Evolutionary conservation across 2,329 filamentous ascomycete genomes (phyloP).

Genomic region (Fusarium caatingaense): DNA sequence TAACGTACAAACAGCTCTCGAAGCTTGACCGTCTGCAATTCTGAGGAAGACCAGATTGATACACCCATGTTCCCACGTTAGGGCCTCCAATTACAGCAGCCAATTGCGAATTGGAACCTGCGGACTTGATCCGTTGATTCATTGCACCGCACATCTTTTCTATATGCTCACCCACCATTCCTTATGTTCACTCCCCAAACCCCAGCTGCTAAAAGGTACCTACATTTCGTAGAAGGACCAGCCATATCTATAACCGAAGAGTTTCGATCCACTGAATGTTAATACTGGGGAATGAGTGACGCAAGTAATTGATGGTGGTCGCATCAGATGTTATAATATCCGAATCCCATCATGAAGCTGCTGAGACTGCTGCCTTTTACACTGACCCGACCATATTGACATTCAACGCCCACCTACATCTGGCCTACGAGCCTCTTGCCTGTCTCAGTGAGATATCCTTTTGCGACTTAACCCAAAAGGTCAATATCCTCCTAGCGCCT

Average conservation of each 20-base stretch:
- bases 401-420: neutral
- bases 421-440: neutral
- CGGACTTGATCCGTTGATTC: slow-evolving; percentile 2
- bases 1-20: neutral
- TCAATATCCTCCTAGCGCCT: neutral
- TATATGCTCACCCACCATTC: slow-evolving; percentile 10
- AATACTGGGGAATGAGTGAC: slow-evolving; percentile 22
- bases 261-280: neutral
- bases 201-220: neutral
- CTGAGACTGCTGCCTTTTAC: neutral
- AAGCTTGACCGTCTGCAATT: neutral
- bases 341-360: neutral
- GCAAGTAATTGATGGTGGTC: slow-evolving; percentile 5
- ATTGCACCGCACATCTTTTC: neutral
- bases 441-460: neutral
- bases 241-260: neutral
- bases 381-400: neutral
- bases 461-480: neutral
- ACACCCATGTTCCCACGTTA: neutral
- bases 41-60: neutral
- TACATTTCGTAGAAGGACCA: neutral
- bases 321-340: neutral
- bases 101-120: neutral
- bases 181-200: slow-evolving; percentile 11
- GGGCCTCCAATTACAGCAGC: neutral